Conservation (phyloP, 352 stramenopile species). For the Plasmopara viticola region DNA sequence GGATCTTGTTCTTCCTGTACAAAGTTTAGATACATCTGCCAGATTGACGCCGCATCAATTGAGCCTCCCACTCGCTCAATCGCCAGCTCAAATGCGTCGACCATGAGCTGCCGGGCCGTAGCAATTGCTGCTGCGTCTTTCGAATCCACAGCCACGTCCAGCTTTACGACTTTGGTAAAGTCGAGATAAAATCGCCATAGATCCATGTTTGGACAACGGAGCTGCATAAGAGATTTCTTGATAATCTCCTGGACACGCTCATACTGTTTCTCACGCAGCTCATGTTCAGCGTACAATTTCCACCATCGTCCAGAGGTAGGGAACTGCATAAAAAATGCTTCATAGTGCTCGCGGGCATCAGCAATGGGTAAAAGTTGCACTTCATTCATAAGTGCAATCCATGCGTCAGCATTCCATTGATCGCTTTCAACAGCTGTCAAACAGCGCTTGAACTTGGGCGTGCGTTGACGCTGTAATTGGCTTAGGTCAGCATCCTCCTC, state of each 20-base stretch:
- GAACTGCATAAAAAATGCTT: slow-evolving; percentile 64
- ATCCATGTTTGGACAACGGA: slow-evolving; percentile 75
- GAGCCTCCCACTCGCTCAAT: slow-evolving; percentile 77
- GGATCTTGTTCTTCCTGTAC: slow-evolving; percentile 69
- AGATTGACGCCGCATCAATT: slow-evolving; percentile 71
- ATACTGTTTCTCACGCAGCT: slow-evolving; percentile 80
- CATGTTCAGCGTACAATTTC: slow-evolving; percentile 83
- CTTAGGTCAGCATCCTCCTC: slow-evolving; percentile 76
- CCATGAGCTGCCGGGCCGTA: slow-evolving; percentile 67
- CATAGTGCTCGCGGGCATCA: slow-evolving; percentile 70
- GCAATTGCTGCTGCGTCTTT: slow-evolving; percentile 51
- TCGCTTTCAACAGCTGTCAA: slow-evolving; percentile 47
- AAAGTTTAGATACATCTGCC: slow-evolving; percentile 79
- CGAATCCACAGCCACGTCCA: slow-evolving; percentile 65
- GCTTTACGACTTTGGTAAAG: slow-evolving; percentile 81
- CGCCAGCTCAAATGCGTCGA: slow-evolving; percentile 77
- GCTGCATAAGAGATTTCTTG: slow-evolving; percentile 82
- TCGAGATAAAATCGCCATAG: slow-evolving; percentile 86
- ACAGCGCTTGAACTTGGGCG: slow-evolving; percentile 61
- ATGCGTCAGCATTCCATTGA: slow-evolving; percentile 69
- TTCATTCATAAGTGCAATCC: slow-evolving; percentile 75
- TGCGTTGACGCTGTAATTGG: slow-evolving; percentile 39
- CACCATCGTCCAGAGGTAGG: slow-evolving; percentile 80
- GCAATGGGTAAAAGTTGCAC: slow-evolving; percentile 55
- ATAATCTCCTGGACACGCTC: slow-evolving; percentile 85